Conservation (phyloP, 2,329 filamentous ascomycete species). For the Fusarium napiforme region DNA sequence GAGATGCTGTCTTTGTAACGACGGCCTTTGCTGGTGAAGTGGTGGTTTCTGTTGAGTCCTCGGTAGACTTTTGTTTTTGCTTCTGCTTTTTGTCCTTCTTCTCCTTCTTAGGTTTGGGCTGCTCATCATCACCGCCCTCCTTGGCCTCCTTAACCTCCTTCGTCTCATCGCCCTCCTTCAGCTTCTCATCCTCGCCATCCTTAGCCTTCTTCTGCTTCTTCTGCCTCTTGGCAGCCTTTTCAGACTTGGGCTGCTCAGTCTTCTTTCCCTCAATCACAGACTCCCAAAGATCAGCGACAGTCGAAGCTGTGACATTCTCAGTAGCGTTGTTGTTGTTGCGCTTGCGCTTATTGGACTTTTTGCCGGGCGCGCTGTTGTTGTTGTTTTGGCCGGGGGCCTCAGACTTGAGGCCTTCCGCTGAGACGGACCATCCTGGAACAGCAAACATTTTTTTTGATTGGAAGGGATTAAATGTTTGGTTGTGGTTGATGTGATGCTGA, state of each 20-base stretch:
- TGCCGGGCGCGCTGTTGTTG: slow-evolving; percentile 47
- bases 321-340: slow-evolving; percentile 43
- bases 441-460: slow-evolving; percentile 76
- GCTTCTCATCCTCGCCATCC: slow-evolving; percentile 37
- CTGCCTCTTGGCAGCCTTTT: slow-evolving; percentile 49
- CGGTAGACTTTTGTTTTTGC: slow-evolving; percentile 31
- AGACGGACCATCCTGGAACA: slow-evolving; percentile 91
- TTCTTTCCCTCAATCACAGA: slow-evolving; percentile 78
- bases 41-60: slow-evolving; percentile 23
- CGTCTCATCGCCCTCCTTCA: slow-evolving; percentile 39
- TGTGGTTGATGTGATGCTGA: slow-evolving; percentile 18
- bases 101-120: slow-evolving; percentile 47
- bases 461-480: slow-evolving; percentile 1
- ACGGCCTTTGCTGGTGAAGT: slow-evolving; percentile 35
- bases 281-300: slow-evolving; percentile 83
- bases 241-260: slow-evolving; percentile 41
- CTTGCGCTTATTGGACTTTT: slow-evolving; percentile 71
- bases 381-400: slow-evolving; percentile 61
- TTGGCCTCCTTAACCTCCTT: slow-evolving; percentile 7
- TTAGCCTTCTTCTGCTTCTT: slow-evolving; percentile 49
- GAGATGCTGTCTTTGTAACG: slow-evolving; percentile 43
- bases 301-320: slow-evolving; percentile 70
- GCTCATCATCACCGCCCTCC: slow-evolving; percentile 25
- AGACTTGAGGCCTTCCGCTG: slow-evolving; percentile 75
- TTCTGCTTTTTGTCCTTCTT: slow-evolving; percentile 52